Evolutionary conservation across 306 rosid species (phyloP), one percentile per base, ranked within the genome.

Genomic region (Gastrolobium bilobum): DNA sequence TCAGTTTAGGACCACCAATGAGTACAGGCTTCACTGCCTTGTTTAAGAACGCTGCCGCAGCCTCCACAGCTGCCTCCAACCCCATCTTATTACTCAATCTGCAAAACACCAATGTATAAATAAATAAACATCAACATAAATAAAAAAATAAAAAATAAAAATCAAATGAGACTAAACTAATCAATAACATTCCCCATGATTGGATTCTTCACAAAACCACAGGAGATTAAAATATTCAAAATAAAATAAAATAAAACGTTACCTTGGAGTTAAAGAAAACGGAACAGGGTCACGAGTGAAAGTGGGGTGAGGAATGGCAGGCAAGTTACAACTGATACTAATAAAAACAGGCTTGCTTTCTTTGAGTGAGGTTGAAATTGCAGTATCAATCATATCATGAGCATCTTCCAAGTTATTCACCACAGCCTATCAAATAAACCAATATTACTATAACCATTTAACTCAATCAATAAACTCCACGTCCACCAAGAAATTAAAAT

Each of bases 321-420:
- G 39, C 86, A 94, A 81, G 81, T 94, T 91, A n/a, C 95, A 92
- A 79, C 97, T 84, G 51, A 94, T 84, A 84, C 99, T 92, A 34
- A 92, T 92, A 68, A 91, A 94, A 1, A 91, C 97, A 40, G 99
- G 99, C 79, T 94, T 94, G 91, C 95, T 94, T 67, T 94, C 95
- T 84, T 92, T 89, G 85, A 94, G 74, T 4, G 95, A 73, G 0
- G 93, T 92, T 31, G 97, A 92, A 46, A 94, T 89, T 10, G 97
- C 97, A 0, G 86, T 88, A 26, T 94, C 99, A 5, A 94, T 92
- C 90, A 71, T 33, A 71, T 93, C 94, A 67, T 94, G 98, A 6
- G 95, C 98, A 44, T 94, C 97, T 56, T 92, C 97, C 81, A 92
- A 47, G 78, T 87, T 82, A 62, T 91, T 88, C 33, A 92, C 93